Conservation (phyloP, 305 asterid species). For the Coffea humblotiana region DNA sequence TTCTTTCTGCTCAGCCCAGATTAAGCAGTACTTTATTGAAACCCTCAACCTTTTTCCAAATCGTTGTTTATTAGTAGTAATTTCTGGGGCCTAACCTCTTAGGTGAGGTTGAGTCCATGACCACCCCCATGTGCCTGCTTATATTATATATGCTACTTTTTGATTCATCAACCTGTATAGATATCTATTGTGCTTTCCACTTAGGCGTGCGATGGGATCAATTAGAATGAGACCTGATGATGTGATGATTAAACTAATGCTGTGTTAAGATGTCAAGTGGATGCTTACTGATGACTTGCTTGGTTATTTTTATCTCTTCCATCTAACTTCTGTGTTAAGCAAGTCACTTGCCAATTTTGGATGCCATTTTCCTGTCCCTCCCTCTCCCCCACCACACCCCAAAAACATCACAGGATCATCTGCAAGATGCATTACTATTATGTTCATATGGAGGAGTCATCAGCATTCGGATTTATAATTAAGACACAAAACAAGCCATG, state of each 20-base stretch:
- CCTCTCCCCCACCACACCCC: no score
- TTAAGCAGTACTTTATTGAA: slow-evolving; percentile 26
- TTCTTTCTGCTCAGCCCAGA: slow-evolving; percentile 8
- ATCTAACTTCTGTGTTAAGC: background rate
- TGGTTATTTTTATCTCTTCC: background rate
- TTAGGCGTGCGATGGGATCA: slow-evolving; percentile 37
- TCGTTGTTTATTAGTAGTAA: background rate
- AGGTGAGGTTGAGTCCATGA: slow-evolving; percentile 15
- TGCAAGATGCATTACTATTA: no score
- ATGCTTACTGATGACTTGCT: background rate
- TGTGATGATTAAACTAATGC: slow-evolving; percentile 37
- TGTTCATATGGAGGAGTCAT: no score
- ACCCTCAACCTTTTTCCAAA: slow-evolving; percentile 9
- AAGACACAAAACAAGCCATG: no score
- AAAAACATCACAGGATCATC: no score
- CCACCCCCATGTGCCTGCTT: slow-evolving; percentile 48
- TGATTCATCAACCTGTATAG: slow-evolving; percentile 22
- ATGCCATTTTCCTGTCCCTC: background rate
- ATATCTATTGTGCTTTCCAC: slow-evolving; percentile 33
- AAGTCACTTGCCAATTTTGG: background rate
- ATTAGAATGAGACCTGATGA: slow-evolving; percentile 14
- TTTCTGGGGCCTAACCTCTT: slow-evolving; percentile 31
- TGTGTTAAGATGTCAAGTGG: slow-evolving; percentile 28
- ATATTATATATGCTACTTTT: slow-evolving; percentile 12
- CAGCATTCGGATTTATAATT: no score